Conservation (phyloP, 768 basidiomycete species). For the Tremella yokohamensis region DNA sequence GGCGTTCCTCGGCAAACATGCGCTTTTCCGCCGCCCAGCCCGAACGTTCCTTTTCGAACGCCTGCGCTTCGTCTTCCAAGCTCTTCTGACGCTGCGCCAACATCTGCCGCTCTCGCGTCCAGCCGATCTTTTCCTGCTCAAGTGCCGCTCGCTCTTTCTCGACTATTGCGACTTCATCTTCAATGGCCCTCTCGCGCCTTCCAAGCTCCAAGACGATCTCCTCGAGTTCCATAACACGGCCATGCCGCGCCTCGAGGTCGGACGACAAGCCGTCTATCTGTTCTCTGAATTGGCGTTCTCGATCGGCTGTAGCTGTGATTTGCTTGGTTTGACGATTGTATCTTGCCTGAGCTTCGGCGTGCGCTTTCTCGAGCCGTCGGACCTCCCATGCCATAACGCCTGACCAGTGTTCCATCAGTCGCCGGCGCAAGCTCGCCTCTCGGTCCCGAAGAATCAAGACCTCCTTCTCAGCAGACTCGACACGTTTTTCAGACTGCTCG, state of each 20-base stretch:
- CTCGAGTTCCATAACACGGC: conserved; percentile 32
- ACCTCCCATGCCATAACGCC: conserved; percentile 52
- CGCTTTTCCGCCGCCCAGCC: conserved; percentile 25
- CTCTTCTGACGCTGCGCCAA: conserved; percentile 20
- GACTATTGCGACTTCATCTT: conserved; percentile 31
- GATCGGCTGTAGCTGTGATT: conserved; percentile 23
- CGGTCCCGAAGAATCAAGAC: conserved; percentile 46
- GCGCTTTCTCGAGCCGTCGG: conserved; percentile 39
- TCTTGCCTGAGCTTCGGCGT: conserved; percentile 30
- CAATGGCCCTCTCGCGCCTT: conserved; percentile 35
- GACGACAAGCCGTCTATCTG: conserved; percentile 29
- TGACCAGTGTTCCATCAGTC: conserved; percentile 51
- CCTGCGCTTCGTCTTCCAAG: conserved; percentile 21
- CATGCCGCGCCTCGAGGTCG: conserved; percentile 17
- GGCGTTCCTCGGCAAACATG: conserved; percentile 18
- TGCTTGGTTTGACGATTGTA: conserved; percentile 28
- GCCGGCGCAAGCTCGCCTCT: conserved; percentile 41
- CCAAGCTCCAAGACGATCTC: conserved; percentile 43
- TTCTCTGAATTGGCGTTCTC: conserved; percentile 30
- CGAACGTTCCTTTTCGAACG: conserved; percentile 23
- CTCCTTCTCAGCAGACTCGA: conserved; percentile 51
- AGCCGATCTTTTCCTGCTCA: conserved; percentile 26
- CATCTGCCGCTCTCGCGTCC: conserved; percentile 21
- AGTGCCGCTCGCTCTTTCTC: conserved; percentile 20
- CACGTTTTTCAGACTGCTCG: conserved; percentile 49